Evolutionary conservation across 139 green algal genomes (phyloP).

Genomic region (Limnomonas spitsbergensis): DNA sequence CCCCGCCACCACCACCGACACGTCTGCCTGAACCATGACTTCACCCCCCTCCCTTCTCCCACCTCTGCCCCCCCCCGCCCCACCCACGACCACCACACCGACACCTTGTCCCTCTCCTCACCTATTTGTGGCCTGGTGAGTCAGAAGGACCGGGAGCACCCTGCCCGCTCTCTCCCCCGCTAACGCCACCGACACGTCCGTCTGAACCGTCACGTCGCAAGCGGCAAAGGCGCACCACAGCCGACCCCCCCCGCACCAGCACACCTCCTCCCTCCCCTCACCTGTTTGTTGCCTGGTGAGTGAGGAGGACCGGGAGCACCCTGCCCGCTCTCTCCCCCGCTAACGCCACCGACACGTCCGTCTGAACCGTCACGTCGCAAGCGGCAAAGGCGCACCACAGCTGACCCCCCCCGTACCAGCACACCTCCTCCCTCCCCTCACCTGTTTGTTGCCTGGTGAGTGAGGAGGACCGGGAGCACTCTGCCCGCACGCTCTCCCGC

Average conservation of each 20-base stretch:
- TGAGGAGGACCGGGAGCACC: slow-evolving; percentile 48
- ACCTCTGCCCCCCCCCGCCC: no score
- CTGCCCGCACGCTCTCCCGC: slow-evolving; percentile 48
- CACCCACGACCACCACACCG: no score
- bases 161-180: slow-evolving; percentile 51
- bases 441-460: slow-evolving; percentile 32
- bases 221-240: no score
- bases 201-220: no score
- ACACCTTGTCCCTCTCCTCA: background rate
- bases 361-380: slow-evolving; percentile 20
- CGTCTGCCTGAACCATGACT: no score
- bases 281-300: background rate
- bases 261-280: background rate
- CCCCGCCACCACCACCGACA: slow-evolving; percentile 47
- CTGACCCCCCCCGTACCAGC: no score
- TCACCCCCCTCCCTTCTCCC: no score
- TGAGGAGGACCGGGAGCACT: slow-evolving; percentile 67
- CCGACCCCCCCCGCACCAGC: no score
- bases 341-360: slow-evolving; percentile 34
- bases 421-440: background rate
- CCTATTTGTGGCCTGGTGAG: background rate
- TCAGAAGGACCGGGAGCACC: slow-evolving; percentile 48
- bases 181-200: no score
- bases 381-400: slow-evolving; percentile 61
- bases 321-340: slow-evolving; percentile 47